Evolutionary conservation across 176 grass and related monocot species (phyloP), one percentile per base, ranked within the genome.

Genomic region (Cymbopogon citratus): DNA sequence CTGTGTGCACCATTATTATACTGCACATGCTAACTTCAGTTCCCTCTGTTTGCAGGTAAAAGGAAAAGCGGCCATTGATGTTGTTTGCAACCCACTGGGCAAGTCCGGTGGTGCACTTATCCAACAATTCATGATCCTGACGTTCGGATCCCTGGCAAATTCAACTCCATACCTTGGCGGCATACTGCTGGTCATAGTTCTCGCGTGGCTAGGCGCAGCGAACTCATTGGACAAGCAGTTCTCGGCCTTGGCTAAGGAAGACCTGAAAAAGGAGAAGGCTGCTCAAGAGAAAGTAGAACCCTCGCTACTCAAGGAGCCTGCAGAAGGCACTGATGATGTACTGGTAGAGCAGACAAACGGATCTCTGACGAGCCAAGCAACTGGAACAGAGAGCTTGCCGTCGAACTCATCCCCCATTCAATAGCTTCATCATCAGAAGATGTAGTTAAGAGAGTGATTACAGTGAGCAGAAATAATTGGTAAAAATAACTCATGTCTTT

Each of bases 1-100:
- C 67, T 71, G 56, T 51, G 43, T 71, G 40, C 40, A 76, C 76
- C 39, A 80, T 21, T 81, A 35, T 21, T 72, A 21, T 66, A 1
- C 44, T 65, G 26, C 11, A 2, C 6, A 68, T 48, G 9, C 25
- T 7, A 78, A 86, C 57, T 73, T 18, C 11, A 16, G 15, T 71
- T 78, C 6, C 26, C 18, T 48, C 46, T 59, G 63, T 91, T 74
- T 87, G 72, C 84, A 97, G 94, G 85, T 97, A 39, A 97, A 97
- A 87, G 94, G 94, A 79, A 97, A 97, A 63, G 94, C 89, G 0
- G 94, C 94, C 21, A 97, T 97, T 81, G 94, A 97, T 88, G 91
- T 94, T 54, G 94, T 97, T 9, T 91, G 94, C 82, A 97, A 94
- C 48, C 89, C 94, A n/a, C 85, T 97, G 69, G 94, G 94, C 75